A percentile compares a stretch with the other conserved stretches of the same genome.
Conservation (phyloP, 2,329 filamentous ascomycete genomes). For the Chalaropsis ovoidea region DNA sequence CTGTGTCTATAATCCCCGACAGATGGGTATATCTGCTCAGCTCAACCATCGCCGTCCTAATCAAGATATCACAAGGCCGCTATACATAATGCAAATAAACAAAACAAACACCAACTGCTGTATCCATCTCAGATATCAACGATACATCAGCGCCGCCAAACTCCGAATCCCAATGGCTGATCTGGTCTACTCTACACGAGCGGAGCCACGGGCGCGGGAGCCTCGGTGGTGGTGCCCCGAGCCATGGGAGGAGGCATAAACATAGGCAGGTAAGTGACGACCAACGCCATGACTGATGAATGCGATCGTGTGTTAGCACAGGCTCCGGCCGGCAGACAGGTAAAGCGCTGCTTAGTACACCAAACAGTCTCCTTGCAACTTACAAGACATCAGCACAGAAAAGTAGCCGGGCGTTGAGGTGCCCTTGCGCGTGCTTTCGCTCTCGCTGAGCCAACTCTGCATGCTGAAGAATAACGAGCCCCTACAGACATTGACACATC, state of each 20-base stretch:
- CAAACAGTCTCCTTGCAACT: slow-evolving; percentile 31
- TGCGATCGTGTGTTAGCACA: not conserved
- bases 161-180: too few species aligned
- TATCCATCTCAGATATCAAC: not conserved
- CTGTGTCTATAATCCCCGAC: slow-evolving; percentile 8
- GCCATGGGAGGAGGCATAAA: slow-evolving; percentile 35
- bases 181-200: slow-evolving; percentile 11
- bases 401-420: slow-evolving; percentile 58
- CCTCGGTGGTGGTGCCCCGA: slow-evolving; percentile 16
- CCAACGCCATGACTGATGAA: slow-evolving; percentile 48
- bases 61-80: slow-evolving; percentile 5
- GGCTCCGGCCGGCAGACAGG: not conserved
- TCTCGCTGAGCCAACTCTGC: slow-evolving; percentile 69
- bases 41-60: not conserved
- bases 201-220: slow-evolving; percentile 14
- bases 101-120: slow-evolving; percentile 2
- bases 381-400: slow-evolving; percentile 69
- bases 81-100: not conserved
- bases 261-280: slow-evolving; percentile 42
- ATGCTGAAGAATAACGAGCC: slow-evolving; percentile 62
- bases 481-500: slow-evolving; percentile 36
- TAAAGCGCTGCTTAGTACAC: not conserved
- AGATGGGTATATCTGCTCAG: slow-evolving; percentile 22
- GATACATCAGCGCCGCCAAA: not conserved
- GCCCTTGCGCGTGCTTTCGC: slow-evolving; percentile 53